These are phyloP conservation scores for Penicillium sp. DNA, from an alignment of 2,329 filamentous ascomycete genomes.

Conservation along the genomic window DNA sequence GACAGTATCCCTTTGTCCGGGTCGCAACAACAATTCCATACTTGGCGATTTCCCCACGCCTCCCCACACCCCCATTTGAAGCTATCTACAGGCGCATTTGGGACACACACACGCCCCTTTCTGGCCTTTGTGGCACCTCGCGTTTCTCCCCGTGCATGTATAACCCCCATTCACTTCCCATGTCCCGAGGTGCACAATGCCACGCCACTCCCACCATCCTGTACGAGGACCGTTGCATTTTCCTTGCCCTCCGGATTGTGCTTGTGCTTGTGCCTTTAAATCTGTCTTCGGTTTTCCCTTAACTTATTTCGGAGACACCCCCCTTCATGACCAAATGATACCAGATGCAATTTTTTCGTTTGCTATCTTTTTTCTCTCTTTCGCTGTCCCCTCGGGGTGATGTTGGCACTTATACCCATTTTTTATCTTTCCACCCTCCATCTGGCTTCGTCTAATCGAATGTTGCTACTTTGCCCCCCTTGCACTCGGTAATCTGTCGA, in stretches of 20 bases:
- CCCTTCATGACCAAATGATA: conserved; percentile 22
- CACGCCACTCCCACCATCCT: neutral
- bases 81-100: conserved; percentile 9
- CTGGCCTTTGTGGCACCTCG: neutral
- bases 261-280: neutral
- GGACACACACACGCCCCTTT: neutral
- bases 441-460: too few relatives aligned
- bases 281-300: neutral
- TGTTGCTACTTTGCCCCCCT: too few relatives aligned
- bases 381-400: conserved; percentile 4
- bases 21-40: neutral
- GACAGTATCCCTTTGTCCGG: neutral
- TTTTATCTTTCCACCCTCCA: neutral
- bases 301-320: neutral
- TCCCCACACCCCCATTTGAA: neutral
- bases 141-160: conserved; percentile 5
- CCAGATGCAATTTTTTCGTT: conserved; percentile 15
- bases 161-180: neutral
- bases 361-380: conserved; percentile 10
- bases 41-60: neutral
- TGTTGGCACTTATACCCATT: neutral
- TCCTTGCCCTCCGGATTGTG: neutral
- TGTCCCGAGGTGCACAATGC: neutral
- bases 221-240: too few relatives aligned
- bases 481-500: too few relatives aligned